phyloP scores from a whole-genome alignment of 2,329 filamentous ascomycete species.

The Graphilbum fragrans region DNA sequence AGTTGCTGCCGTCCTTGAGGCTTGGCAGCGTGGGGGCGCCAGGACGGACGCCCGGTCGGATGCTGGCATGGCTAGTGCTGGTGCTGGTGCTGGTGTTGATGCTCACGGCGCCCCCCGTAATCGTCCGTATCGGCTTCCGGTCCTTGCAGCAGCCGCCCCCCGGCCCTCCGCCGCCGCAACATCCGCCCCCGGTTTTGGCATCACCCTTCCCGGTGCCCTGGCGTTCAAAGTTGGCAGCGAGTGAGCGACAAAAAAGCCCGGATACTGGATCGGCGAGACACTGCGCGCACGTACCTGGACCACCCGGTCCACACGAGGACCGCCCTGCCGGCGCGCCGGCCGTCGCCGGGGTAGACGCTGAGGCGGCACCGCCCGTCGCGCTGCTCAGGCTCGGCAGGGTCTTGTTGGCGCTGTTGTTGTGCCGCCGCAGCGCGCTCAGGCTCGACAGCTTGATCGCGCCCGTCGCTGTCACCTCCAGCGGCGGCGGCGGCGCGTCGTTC shows the following conservation, averaged over 20 bases:
- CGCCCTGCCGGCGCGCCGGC: constrained; percentile 13
- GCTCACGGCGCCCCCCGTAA: neutral
- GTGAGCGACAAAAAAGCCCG: constrained; percentile 70
- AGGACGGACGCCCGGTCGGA: too few species aligned
- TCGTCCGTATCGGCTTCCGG: constrained; percentile 10
- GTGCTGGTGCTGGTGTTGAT: too few species aligned
- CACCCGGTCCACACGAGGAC: constrained; percentile 47
- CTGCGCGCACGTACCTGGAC: constrained; percentile 68
- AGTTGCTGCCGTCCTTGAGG: constrained; percentile 14
- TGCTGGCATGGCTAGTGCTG: too few species aligned
- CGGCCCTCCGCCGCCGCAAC: constrained; percentile 50
- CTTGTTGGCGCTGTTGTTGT: constrained; percentile 6
- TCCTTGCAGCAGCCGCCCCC: constrained; percentile 56
- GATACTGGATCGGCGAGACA: constrained; percentile 68
- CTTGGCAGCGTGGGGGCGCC: too few species aligned
- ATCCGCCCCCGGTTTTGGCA: constrained; percentile 19
- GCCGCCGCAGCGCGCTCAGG: constrained; percentile 20
- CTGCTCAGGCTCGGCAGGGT: neutral
- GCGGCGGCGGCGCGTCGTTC: constrained; percentile 42
- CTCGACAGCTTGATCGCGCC: constrained; percentile 49
- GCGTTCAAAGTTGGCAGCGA: constrained; percentile 52
- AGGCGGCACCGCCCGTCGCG: constrained; percentile 7
- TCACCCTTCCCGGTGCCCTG: constrained; percentile 14
- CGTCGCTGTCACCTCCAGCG: constrained; percentile 47
- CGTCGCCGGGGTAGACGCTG: too few species aligned